Evolutionary conservation across 768 basidiomycete genomes (phyloP).

Genomic region (Lactarius sanguifluus): DNA sequence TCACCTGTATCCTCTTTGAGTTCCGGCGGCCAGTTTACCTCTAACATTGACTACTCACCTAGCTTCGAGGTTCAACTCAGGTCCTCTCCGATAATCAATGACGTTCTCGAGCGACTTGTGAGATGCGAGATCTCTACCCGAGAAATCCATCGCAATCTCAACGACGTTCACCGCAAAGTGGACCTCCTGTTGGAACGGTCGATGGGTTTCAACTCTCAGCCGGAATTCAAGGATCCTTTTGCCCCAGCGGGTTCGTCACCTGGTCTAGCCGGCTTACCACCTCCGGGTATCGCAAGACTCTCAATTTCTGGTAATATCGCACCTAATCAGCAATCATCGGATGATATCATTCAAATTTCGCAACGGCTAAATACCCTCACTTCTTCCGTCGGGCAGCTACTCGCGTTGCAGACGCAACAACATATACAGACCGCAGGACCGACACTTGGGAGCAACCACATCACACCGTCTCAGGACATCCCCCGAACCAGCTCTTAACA

Average conservation of each 20-base stretch:
- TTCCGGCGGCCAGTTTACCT: slow-evolving; percentile 64
- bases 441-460: slow-evolving; percentile 34
- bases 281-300: slow-evolving; percentile 50
- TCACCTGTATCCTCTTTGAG: slow-evolving; percentile 80
- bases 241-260: slow-evolving; percentile 42
- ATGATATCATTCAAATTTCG: slow-evolving; percentile 75
- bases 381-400: slow-evolving; percentile 80
- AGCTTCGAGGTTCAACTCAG: slow-evolving; percentile 74
- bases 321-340: slow-evolving; percentile 63
- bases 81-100: slow-evolving; percentile 71
- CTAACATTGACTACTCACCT: slow-evolving; percentile 46
- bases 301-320: slow-evolving; percentile 68
- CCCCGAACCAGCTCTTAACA: slow-evolving; percentile 43
- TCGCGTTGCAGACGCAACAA: slow-evolving; percentile 75
- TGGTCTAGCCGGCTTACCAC: slow-evolving; percentile 31
- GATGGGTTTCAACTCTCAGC: slow-evolving; percentile 42
- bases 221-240: slow-evolving; percentile 86
- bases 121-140: slow-evolving; percentile 68
- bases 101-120: slow-evolving; percentile 70
- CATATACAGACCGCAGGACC: slow-evolving; percentile 36
- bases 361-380: slow-evolving; percentile 78
- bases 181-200: slow-evolving; percentile 72
- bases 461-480: slow-evolving; percentile 44
- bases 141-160: slow-evolving; percentile 72
- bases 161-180: slow-evolving; percentile 75